phyloP scores from a whole-genome alignment of 495 filamentous ascomycete species.

The Neurospora sp. region DNA sequence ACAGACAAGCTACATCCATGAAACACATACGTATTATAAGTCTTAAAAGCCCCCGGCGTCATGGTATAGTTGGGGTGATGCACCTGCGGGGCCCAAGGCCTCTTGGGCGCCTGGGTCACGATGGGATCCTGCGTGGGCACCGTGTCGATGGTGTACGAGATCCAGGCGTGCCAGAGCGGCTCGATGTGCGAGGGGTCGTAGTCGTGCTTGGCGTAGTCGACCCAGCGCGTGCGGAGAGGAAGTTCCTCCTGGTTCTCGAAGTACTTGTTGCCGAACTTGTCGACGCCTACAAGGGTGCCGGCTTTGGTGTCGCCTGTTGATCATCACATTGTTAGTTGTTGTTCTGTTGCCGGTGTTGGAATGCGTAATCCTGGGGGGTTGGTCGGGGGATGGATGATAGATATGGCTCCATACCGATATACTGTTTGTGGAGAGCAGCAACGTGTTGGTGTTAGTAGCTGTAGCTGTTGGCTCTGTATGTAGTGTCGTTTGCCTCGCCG shows the following conservation, averaged over 20 bases:
- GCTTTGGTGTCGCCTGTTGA: conserved; percentile 86
- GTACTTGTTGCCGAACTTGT: conserved; percentile 94
- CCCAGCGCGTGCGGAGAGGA: conserved; percentile 92
- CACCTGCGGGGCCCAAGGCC: conserved; percentile 60
- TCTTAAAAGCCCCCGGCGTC: conserved; percentile 70
- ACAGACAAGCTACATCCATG: too few species aligned
- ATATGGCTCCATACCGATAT: conserved; percentile 47
- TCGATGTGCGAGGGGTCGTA: conserved; percentile 88
- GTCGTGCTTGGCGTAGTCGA: conserved; percentile 86
- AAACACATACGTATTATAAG: conserved; percentile 89
- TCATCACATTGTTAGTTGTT: too few species aligned
- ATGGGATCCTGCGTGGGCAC: conserved; percentile 69
- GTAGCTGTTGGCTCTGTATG: not conserved
- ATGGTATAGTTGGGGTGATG: conserved; percentile 68
- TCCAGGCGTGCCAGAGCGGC: conserved; percentile 97
- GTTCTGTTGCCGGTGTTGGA: too few species aligned
- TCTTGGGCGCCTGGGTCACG: conserved; percentile 42
- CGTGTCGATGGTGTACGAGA: conserved; percentile 84
- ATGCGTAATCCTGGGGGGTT: too few species aligned
- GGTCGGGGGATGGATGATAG: too few species aligned
- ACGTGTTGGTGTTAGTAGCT: conserved; percentile 15
- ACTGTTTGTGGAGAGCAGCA: conserved; percentile 33
- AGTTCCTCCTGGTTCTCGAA: conserved; percentile 95
- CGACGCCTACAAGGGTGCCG: conserved; percentile 73
- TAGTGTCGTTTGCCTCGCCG: not conserved